A percentile compares a stretch with the other conserved stretches of the same genome.
Evolutionary conservation across 371 early-diverging fungal species (phyloP).

Genomic region (Lichtheimia corymbifera): DNA sequence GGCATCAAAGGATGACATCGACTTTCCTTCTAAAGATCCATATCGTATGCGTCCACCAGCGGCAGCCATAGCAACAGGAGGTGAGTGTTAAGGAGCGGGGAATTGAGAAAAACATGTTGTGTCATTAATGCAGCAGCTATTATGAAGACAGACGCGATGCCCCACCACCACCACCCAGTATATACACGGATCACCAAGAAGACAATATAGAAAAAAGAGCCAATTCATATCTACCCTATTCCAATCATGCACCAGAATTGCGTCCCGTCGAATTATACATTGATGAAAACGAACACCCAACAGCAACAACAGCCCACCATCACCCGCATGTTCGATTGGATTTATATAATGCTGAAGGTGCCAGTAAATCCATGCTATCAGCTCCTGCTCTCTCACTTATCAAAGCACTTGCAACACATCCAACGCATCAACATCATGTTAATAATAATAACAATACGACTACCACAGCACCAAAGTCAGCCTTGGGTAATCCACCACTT

Average conservation of each 20-base stretch:
- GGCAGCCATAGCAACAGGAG: no score
- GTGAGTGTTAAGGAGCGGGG: no score
- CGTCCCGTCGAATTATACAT: neutral
- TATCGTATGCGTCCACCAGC: neutral
- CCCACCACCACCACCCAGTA: neutral
- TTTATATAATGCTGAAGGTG: conserved; percentile 5
- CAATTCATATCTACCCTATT: conserved; percentile 35
- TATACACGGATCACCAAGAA: neutral
- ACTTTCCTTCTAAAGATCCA: neutral
- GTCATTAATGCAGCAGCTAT: no score
- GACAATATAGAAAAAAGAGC: neutral
- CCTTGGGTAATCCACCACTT: neutral
- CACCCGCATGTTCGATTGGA: neutral
- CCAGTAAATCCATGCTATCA: conserved; percentile 8
- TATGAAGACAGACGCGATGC: neutral
- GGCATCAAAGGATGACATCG: neutral
- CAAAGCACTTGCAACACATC: neutral
- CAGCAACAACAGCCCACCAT: neutral
- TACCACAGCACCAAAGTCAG: no score
- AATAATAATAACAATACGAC: no score
- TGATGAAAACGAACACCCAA: conserved; percentile 2
- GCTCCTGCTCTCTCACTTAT: conserved; percentile 1
- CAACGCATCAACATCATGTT: no score
- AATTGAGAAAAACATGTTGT: no score
- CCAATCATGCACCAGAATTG: conserved; percentile 27